Base-by-base conservation (phyloP, 257 asterid genomes). In the Agastache rugosa region DNA sequence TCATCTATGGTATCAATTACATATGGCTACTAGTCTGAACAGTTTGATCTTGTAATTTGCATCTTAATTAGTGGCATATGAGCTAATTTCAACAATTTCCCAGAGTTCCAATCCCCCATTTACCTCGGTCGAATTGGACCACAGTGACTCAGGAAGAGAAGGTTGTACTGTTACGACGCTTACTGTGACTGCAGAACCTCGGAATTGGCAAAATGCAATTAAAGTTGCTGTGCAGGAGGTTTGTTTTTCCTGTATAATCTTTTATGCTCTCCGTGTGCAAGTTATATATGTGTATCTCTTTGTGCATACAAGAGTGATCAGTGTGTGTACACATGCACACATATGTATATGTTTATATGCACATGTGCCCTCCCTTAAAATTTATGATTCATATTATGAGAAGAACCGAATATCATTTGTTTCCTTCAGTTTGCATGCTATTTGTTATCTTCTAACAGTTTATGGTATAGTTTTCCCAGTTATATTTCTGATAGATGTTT, bases 141-240 rank as follows among this genome's bases (percentile, higher is more conserved):
- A 95, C 83, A 92, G 98, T 80, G 99, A 95, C 76, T 95, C 99
- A 67, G 99, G 97, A 81, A 89, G 98, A 76, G 99, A 95, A 92
- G 97, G 98, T 53, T 95, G 99, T 85, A 95, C 97, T 14, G 97
- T 92, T 65, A 95, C 98, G 68, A 92, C 99, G 78, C 98, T 95
- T 78, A 95, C 99, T 1, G 93, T 92, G 78, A 90, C 97, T 7
- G 96, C 99, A 55, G 98, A 95, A 68, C 97, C 99, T 72, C 91
- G 85, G 78, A 95, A 95, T 76, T 95, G 99, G 99, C 88, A 79
- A 79, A 86, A 86, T 80, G 99, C 99, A 62, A 86, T 95, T 76
- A 92, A 82, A 89, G 96, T 95, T 72, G 98, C 99, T 76, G 99
- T 95, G 77, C 98, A 90, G 84, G 99, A 95, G 99, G 99, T 95